Evolutionary conservation across 805 yeast genomes (phyloP), one percentile per base, ranked within the genome.

Genomic region (Ogataea corticis): DNA sequence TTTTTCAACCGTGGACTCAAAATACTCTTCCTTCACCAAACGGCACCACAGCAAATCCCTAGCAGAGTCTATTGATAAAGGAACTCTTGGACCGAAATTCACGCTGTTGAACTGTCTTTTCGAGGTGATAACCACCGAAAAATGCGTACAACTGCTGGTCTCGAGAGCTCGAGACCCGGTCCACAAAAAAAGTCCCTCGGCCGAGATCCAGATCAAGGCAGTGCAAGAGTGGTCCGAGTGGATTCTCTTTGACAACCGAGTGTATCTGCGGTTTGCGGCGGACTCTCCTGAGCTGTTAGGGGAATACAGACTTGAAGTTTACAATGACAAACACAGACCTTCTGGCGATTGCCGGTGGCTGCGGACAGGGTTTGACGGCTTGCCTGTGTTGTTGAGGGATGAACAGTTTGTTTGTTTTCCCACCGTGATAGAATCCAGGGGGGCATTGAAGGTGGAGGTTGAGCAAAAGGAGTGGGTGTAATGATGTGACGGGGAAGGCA

Each of bases 1-100:
- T 17, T 63, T 54, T 38, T 42, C 63, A 2, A 51, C 45, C 6
- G 13, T 62, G 9, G 61, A 61, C 31, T 51, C 57, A 4, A 50
- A 56, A 33, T 15, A 52, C 21, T 39, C 54, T 9, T 30, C 32
- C 16, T 12, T 37, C 15, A 17, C 43, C 3, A 27, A 34, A 10
- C 19, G 19, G 11, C 29, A 31, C 2, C 14, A 35, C 13, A 36
- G 31, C 13, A 31, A 14, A 6, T 51, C 55, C 16, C 28, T 51
- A 1, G 41, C 55, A 3, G 50, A 48, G 36, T 31, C 45, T 12
- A 30, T 51, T n/a, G n/a, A n/a, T n/a, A n/a, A n/a, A n/a, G n/a
- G n/a, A n/a, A n/a, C n/a, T n/a, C n/a, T n/a, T n/a, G n/a, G n/a
- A n/a, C 25, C 12, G n/a, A 46, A 45, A 23, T 48, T 48, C 47